Base-by-base conservation (phyloP, 2,329 filamentous ascomycete genomes). In the Magnaporthales sp. region DNA sequence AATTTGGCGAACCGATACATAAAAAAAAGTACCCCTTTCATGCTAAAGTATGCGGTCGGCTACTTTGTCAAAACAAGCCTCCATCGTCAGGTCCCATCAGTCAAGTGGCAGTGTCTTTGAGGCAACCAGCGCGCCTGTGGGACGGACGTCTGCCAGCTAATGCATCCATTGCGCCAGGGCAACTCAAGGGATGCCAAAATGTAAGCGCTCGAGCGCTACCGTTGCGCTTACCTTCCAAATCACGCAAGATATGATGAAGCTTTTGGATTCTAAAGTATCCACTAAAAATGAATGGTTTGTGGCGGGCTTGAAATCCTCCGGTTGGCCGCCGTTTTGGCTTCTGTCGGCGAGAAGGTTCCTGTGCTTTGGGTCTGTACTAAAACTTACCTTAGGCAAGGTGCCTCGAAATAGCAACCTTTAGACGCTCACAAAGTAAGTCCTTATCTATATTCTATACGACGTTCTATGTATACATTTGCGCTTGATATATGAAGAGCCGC, bases 321-420 rank as follows among this genome's bases (percentile, higher is more conserved):
- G 54, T 58, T 58, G 54, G 54, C 54, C 54, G 54, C 54, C 54
- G 54, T 58, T 58, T 58, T 58, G 54, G 54, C 11, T 58, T 58
- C 24, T 58, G 38, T n/a, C 15, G 38, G 38, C 38, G 38, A 46
- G 38, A n/a, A 46, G 38, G 32, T n/a, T 46, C 15, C 38, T 46
- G 38, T 19, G 38, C 38, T 46, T 46, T 46, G 38, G 38, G n/a
- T 46, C 38, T 46, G 15, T 46, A 46, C 38, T 46, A 38, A n/a
- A 46, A 46, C n/a, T 7, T 46, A 46, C 38, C 38, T n/a, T 46
- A 46, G 38, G 38, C 9, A 46, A 46, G 38, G 38, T 1, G n/a
- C 15, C 38, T 46, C n/a, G 38, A 46, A 46, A 46, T n/a, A 46
- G 38, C 38, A 46, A 46, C 38, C 5, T 46, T 46, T 46, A 46